Percentiles rank a stretch among this genome's conserved stretches.
Conservation (phyloP, 495 filamentous ascomycete genomes). For the Lepraria neglecta region DNA sequence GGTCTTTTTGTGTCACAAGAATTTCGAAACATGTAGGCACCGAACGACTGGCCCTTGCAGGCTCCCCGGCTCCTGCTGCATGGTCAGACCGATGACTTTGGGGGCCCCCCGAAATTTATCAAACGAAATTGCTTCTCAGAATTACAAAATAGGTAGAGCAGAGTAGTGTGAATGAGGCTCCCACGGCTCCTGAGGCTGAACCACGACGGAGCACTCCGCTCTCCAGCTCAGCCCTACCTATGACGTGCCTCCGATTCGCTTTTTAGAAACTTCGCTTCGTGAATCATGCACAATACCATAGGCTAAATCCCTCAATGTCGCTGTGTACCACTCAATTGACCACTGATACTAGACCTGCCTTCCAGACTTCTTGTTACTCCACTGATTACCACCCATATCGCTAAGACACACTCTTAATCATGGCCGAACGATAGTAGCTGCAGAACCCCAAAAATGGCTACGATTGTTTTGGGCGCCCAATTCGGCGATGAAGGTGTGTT, state of each 20-base stretch:
- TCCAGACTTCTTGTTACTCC: background rate
- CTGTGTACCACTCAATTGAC: background rate
- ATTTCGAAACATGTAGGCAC: background rate
- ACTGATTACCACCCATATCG: background rate
- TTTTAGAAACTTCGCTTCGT: background rate
- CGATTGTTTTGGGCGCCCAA: constrained; percentile 58
- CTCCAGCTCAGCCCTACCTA: constrained; percentile 10
- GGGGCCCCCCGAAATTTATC: no score
- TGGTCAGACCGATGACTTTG: no score
- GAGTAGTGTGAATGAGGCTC: background rate
- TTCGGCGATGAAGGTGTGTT: constrained; percentile 60
- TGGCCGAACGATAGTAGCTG: constrained; percentile 5
- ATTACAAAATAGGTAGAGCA: background rate
- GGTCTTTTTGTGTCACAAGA: background rate
- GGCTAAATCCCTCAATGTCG: background rate
- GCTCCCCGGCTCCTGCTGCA: background rate
- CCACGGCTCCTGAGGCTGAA: no score
- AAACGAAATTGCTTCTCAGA: no score
- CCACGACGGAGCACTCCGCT: background rate
- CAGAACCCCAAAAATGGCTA: constrained; percentile 40
- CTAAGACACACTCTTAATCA: background rate
- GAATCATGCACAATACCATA: background rate
- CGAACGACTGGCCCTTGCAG: background rate
- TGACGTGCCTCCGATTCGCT: background rate
- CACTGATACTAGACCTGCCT: background rate